A percentile compares a stretch with the other conserved stretches of the same genome.
Evolutionary conservation across 768 basidiomycete genomes (phyloP).

Genomic region (Suillus lakei): DNA sequence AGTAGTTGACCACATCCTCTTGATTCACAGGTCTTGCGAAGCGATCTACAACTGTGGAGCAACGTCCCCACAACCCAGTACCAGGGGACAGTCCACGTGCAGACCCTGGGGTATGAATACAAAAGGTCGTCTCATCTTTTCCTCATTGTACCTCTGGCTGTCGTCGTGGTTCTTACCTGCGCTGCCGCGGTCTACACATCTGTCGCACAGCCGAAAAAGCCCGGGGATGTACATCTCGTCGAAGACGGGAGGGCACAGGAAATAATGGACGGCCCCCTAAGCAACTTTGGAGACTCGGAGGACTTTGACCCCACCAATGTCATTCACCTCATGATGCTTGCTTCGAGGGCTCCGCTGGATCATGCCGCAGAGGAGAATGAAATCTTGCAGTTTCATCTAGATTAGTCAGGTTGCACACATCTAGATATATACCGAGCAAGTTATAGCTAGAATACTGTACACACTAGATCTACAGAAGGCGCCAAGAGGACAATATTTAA

Average conservation of each 20-base stretch:
- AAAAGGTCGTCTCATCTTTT: neutral
- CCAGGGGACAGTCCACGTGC: neutral
- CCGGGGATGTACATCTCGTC: neutral
- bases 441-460: too few species aligned
- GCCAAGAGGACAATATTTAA: neutral
- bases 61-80: neutral
- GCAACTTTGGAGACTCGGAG: neutral
- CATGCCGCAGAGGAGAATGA: neutral
- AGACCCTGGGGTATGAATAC: neutral
- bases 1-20: neutral
- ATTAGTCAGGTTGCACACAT: neutral
- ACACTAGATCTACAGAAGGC: neutral
- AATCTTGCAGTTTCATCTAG: neutral
- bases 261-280: neutral
- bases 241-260: neutral
- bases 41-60: neutral
- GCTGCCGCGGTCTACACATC: neutral
- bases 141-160: neutral
- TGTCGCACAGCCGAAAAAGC: neutral
- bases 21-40: neutral
- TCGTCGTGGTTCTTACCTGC: neutral
- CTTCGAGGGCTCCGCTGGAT: neutral
- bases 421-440: too few species aligned
- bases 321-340: neutral
- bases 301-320: neutral